Conservation (phyloP, 2,329 filamentous ascomycete genomes). For the Penicillium nordicum region DNA sequence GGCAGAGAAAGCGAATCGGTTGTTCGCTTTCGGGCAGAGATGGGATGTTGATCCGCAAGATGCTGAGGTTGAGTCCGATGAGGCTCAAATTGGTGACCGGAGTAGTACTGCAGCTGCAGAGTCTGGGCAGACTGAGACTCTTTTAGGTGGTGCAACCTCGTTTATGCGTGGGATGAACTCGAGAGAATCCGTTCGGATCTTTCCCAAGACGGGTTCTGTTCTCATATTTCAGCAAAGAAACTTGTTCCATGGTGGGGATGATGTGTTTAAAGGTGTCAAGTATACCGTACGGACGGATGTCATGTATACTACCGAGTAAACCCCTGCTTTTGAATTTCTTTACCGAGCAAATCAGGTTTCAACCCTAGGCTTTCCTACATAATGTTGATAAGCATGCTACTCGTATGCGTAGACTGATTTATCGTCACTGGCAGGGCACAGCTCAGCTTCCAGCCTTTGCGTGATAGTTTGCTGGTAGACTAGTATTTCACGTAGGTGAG, state of each 20-base stretch:
- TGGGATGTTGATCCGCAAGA: too few species aligned
- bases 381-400: not conserved
- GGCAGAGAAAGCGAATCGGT: constrained; percentile 6
- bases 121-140: constrained; percentile 25
- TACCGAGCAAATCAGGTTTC: too few species aligned
- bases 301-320: constrained; percentile 42
- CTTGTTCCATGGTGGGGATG: constrained; percentile 54
- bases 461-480: constrained; percentile 31
- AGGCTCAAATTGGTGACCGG: not conserved
- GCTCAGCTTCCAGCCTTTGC: constrained; percentile 9
- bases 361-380: too few species aligned
- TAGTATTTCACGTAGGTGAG: constrained; percentile 45
- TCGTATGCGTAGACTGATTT: too few species aligned
- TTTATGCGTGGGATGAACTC: constrained; percentile 42
- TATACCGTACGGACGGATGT: constrained; percentile 56
- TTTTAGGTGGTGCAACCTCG: constrained; percentile 55
- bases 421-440: not conserved
- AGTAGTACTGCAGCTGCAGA: not conserved
- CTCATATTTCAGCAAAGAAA: constrained; percentile 56
- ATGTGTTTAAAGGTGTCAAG: constrained; percentile 53
- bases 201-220: constrained; percentile 51
- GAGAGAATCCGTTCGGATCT: constrained; percentile 41
- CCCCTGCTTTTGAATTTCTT: not conserved
- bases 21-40: not conserved
- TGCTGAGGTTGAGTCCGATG: not conserved